Conservation (phyloP, 805 yeast genomes). For the Isabelozyma pseudorhagii region DNA sequence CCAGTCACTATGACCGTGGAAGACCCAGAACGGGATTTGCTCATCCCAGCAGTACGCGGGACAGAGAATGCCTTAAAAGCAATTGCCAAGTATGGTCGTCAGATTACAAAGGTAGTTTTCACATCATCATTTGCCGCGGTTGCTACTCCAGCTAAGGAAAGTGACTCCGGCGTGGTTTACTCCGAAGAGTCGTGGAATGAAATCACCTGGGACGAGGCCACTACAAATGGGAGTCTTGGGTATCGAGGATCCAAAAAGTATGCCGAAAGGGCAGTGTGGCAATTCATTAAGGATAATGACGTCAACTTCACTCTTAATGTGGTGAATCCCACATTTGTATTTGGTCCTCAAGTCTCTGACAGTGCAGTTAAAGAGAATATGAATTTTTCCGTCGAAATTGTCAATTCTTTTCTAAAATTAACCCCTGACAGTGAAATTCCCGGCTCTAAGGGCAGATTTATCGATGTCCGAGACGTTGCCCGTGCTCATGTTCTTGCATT, state of each 20-base stretch:
- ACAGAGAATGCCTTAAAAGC: conserved; percentile 47
- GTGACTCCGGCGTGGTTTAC: background rate
- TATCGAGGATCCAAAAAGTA: conserved; percentile 9
- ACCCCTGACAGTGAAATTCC: conserved; percentile 10
- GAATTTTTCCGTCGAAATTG: conserved; percentile 11
- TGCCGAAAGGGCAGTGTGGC: conserved; percentile 8
- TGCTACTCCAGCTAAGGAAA: conserved; percentile 1
- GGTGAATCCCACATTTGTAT: conserved; percentile 19
- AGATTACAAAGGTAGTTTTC: conserved; percentile 10
- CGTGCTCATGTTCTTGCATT: conserved; percentile 33
- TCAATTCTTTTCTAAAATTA: conserved; percentile 15
- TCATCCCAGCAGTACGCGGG: conserved; percentile 59
- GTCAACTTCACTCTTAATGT: conserved; percentile 8
- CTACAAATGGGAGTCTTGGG: conserved; percentile 2
- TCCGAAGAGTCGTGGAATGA: conserved; percentile 10
- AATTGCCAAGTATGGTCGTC: conserved; percentile 39
- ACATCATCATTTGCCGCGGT: conserved; percentile 7
- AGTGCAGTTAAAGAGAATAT: conserved; percentile 23
- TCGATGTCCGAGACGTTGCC: conserved; percentile 29
- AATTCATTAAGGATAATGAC: conserved; percentile 4
- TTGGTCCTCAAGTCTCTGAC: conserved; percentile 25
- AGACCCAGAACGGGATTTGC: conserved; percentile 15
- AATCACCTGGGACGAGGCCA: conserved; percentile 11
- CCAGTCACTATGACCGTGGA: conserved; percentile 15
- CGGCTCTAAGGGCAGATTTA: conserved; percentile 15